Evolutionary conservation across 2,329 filamentous ascomycete genomes (phyloP), one percentile per base, ranked within the genome.

Genomic region (Sodiomyces alkalinus): DNA sequence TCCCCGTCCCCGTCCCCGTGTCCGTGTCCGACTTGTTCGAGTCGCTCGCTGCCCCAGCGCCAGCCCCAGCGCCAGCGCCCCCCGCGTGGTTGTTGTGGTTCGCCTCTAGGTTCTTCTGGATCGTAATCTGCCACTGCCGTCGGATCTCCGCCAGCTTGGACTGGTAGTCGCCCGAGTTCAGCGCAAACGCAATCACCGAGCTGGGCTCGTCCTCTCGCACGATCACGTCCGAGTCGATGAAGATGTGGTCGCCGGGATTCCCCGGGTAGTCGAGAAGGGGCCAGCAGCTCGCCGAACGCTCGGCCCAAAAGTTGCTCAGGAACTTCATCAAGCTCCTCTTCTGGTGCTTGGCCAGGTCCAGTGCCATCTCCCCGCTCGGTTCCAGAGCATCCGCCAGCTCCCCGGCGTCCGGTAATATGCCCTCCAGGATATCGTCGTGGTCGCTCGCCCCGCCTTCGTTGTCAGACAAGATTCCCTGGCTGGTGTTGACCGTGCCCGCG

Each of bases 171-270:
- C 79, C 70, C 10, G 81, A 92, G 39, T 79, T 83, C 13, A 98
- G 60, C 1, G 87, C 85, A 45, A 98, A 81, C 0, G 92, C 90
- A 44, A 98, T 90, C 22, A 98, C 68, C 2, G 90, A 96, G 44
- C 85, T 94, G 3, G 90, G 90, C 53, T 98, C 90, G 48, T 98
- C 90, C 52, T 98, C 90, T 21, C 90, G 75, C 20, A 98, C 85
- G 40, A 98, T 92, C 37, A 98, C 86, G 49, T 98, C 83, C 7
- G 85, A 92, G 53, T 98, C 86, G 30, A 85, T 80, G 55, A 96
- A 96, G 26, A 98, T 86, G 49, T 98, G 90, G 48, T 98, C 90
- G 11, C 77, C 81, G 25, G 78, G 63, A 39, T 72, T 80, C 37
- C 96, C 68, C 3, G 92, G 92, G 44, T 98, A 98, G 30, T 98